A percentile compares a stretch with the other conserved stretches of the same genome.
phyloP scores from a whole-genome alignment of 1,139 yeast genomes.

The Scheffersomyces lignicola region DNA sequence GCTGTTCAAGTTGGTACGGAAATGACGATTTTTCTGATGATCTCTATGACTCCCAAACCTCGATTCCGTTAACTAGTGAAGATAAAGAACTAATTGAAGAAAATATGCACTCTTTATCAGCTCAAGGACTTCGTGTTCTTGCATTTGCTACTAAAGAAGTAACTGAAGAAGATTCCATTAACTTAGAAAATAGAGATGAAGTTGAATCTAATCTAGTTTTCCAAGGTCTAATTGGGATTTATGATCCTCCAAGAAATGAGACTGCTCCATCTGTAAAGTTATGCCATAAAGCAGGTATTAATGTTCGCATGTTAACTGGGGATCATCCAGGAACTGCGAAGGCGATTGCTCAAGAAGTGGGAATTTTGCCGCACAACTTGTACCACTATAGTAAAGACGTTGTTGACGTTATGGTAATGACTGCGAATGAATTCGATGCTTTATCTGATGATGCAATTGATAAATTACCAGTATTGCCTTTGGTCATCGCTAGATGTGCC shows the following conservation, averaged over 20 bases:
- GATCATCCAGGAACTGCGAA: conserved; percentile 56
- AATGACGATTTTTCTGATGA: conserved; percentile 20
- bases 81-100: conserved; percentile 25
- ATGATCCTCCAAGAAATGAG: conserved; percentile 57
- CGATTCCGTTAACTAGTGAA: conserved; percentile 21
- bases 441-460: conserved; percentile 31
- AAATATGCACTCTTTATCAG: conserved; percentile 36
- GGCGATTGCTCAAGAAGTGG: conserved; percentile 53
- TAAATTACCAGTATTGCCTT: conserved; percentile 32
- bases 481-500: conserved; percentile 52
- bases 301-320: conserved; percentile 56
- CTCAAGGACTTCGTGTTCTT: conserved; percentile 47
- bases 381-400: conserved; percentile 36
- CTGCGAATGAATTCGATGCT: conserved; percentile 48
- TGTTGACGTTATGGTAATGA: conserved; percentile 37
- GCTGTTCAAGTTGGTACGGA: conserved; percentile 38
- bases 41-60: conserved; percentile 7
- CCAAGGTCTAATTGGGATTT: conserved; percentile 51
- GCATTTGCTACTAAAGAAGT: conserved; percentile 37
- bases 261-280: conserved; percentile 43
- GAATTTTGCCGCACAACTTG: conserved; percentile 45
- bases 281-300: conserved; percentile 53
- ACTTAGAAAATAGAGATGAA: conserved; percentile 18
- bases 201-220: conserved; percentile 39
- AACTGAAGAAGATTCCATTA: conserved; percentile 9